phyloP scores from a whole-genome alignment of 2,329 filamentous ascomycete species.

The Trichoderma sp. region DNA sequence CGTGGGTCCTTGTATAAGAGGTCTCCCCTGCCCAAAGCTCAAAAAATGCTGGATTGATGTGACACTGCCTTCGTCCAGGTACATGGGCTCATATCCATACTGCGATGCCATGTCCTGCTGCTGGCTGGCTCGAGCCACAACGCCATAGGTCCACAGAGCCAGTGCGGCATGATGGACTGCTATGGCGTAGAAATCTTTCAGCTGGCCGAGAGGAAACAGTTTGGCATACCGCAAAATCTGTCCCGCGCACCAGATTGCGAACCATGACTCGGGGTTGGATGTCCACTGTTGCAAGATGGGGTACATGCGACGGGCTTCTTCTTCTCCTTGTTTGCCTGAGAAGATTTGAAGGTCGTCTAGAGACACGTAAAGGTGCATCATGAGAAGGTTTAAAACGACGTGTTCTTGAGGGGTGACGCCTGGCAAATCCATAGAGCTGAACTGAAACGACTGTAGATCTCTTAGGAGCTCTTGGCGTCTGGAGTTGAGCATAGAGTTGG shows the following conservation, averaged over 20 bases:
- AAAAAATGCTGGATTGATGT: slow-evolving; percentile 61
- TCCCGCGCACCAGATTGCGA: slow-evolving; percentile 69
- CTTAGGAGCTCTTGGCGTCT: slow-evolving; percentile 67
- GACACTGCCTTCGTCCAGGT: slow-evolving; percentile 58
- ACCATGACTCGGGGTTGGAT: slow-evolving; percentile 57
- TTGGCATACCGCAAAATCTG: slow-evolving; percentile 67
- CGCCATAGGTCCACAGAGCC: slow-evolving; percentile 70
- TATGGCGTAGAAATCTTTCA: slow-evolving; percentile 70
- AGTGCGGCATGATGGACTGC: slow-evolving; percentile 70
- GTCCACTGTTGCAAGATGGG: slow-evolving; percentile 63
- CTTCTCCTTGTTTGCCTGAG: slow-evolving; percentile 68
- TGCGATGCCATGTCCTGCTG: slow-evolving; percentile 41
- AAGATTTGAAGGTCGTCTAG: slow-evolving; percentile 69
- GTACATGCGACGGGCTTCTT: slow-evolving; percentile 64
- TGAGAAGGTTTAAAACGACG: slow-evolving; percentile 57
- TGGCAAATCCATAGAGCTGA: slow-evolving; percentile 48
- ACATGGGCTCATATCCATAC: slow-evolving; percentile 47
- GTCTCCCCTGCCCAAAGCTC: slow-evolving; percentile 56
- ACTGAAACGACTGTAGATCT: slow-evolving; percentile 55
- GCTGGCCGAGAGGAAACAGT: slow-evolving; percentile 53
- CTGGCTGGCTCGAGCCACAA: slow-evolving; percentile 53
- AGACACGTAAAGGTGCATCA: slow-evolving; percentile 67
- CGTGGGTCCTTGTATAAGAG: slow-evolving; percentile 50
- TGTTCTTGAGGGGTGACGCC: slow-evolving; percentile 52
- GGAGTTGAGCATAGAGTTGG: slow-evolving; percentile 54